Conservation (phyloP, 2,329 filamentous ascomycete species). For the Clonostachys solani region DNA sequence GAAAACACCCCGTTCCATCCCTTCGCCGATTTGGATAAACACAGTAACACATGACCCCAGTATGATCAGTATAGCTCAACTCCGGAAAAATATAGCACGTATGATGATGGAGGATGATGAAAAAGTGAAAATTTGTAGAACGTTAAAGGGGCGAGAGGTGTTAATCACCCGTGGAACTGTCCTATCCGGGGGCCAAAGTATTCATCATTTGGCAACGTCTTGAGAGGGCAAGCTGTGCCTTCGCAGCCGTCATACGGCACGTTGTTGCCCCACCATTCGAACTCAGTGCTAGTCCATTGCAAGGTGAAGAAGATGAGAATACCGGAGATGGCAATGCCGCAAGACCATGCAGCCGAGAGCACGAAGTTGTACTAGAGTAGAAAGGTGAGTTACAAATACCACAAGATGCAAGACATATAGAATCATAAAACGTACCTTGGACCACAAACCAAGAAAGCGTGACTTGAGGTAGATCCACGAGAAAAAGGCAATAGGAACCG, state of each 20-base stretch:
- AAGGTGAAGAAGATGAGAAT: slow-evolving; percentile 51
- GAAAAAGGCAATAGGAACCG: slow-evolving; percentile 45
- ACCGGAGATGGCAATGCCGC: slow-evolving; percentile 43
- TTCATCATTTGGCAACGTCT: slow-evolving; percentile 22
- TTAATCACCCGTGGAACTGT: slow-evolving; percentile 16
- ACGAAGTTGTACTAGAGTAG: slow-evolving; percentile 44
- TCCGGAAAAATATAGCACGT: no score
- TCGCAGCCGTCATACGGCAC: slow-evolving; percentile 35
- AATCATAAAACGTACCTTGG: slow-evolving; percentile 30
- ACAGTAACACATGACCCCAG: not conserved
- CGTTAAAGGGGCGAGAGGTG: not conserved
- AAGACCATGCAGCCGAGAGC: slow-evolving; percentile 44
- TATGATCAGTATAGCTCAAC: not conserved
- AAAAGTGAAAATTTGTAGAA: not conserved
- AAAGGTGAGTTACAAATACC: not conserved
- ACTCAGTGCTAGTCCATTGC: slow-evolving; percentile 33
- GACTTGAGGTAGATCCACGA: slow-evolving; percentile 48
- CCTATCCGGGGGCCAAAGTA: slow-evolving; percentile 34
- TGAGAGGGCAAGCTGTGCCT: slow-evolving; percentile 29
- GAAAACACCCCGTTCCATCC: not conserved
- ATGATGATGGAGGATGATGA: not conserved
- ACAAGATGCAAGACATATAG: not conserved
- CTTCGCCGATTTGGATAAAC: not conserved
- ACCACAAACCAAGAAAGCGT: slow-evolving; percentile 44
- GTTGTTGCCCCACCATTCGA: slow-evolving; percentile 46